Conservation (phyloP, 1,139 yeast genomes). For the Scheffersomyces titani region DNA sequence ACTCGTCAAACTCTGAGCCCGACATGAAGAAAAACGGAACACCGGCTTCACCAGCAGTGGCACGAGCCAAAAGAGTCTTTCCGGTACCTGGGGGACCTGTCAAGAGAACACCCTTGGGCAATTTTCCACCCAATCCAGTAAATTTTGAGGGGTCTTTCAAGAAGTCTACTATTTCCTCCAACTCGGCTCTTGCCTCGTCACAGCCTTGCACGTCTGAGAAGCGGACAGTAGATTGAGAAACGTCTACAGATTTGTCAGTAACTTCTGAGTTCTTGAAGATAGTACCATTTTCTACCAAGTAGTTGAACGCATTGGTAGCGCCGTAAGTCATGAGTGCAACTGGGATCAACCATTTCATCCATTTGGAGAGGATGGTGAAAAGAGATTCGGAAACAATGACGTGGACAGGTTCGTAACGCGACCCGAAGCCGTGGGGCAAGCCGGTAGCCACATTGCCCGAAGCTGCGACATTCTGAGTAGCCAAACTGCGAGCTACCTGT, state of each 20-base stretch:
- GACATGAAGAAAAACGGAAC: slow-evolving; percentile 98
- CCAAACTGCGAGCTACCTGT: slow-evolving; percentile 41
- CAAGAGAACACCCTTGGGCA: slow-evolving; percentile 93
- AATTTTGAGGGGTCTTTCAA: slow-evolving; percentile 94
- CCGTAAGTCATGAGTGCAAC: slow-evolving; percentile 74
- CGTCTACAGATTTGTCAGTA: slow-evolving; percentile 78
- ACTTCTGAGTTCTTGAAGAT: slow-evolving; percentile 76
- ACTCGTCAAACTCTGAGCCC: slow-evolving; percentile 96
- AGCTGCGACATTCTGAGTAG: slow-evolving; percentile 16
- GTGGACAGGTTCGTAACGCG: slow-evolving; percentile 76
- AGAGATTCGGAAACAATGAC: slow-evolving; percentile 87
- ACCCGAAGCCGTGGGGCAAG: slow-evolving; percentile 45
- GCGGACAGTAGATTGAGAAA: slow-evolving; percentile 81
- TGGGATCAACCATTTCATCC: slow-evolving; percentile 89
- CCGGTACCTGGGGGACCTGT: slow-evolving; percentile 99
- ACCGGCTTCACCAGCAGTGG: slow-evolving; percentile 99
- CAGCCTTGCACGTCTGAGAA: slow-evolving; percentile 96
- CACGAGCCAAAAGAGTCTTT: slow-evolving; percentile 93
- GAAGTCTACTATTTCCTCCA: slow-evolving; percentile 95
- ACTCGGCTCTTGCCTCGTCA: slow-evolving; percentile 96
- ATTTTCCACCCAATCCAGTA: slow-evolving; percentile 94
- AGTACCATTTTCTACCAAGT: slow-evolving; percentile 82
- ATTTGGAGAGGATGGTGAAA: slow-evolving; percentile 72
- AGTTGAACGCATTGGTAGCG: slow-evolving; percentile 72
- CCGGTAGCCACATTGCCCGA: slow-evolving; percentile 28